These are phyloP conservation scores for Eucalyptus pumila DNA, from an alignment of 345 rosid species.

Conservation along the genomic window DNA sequence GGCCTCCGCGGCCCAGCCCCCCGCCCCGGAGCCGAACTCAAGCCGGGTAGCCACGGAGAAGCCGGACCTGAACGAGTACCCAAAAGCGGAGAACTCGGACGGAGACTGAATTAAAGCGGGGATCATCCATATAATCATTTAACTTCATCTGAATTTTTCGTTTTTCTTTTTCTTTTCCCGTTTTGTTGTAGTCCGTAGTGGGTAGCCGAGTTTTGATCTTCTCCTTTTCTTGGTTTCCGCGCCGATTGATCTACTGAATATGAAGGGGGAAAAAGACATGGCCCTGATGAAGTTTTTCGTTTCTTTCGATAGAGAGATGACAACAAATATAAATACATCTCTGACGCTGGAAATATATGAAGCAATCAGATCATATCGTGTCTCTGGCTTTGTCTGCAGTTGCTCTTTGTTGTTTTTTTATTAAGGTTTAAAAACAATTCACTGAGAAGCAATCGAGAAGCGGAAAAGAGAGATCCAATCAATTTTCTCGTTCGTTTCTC, in stretches of 20 bases:
- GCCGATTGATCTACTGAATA: neutral
- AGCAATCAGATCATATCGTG: neutral
- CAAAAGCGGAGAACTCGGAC: slow-evolving; percentile 24
- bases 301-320: neutral
- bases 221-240: neutral
- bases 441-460: neutral
- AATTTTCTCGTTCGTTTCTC: neutral
- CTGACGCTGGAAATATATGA: neutral
- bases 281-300: neutral
- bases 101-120: slow-evolving; percentile 7
- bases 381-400: neutral
- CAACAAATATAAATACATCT: neutral
- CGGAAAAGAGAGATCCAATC: neutral
- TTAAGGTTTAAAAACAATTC: neutral
- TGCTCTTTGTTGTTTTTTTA: neutral
- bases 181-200: neutral
- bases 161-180: neutral
- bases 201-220: neutral
- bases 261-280: neutral
- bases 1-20: neutral
- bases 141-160: neutral
- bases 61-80: slow-evolving; percentile 50
- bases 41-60: slow-evolving; percentile 4
- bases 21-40: slow-evolving; percentile 1
- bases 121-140: neutral